A percentile compares a stretch with the other conserved stretches of the same genome.
Evolutionary conservation across 148 eudicot species (phyloP).

Genomic region (Linanthus parryae): DNA sequence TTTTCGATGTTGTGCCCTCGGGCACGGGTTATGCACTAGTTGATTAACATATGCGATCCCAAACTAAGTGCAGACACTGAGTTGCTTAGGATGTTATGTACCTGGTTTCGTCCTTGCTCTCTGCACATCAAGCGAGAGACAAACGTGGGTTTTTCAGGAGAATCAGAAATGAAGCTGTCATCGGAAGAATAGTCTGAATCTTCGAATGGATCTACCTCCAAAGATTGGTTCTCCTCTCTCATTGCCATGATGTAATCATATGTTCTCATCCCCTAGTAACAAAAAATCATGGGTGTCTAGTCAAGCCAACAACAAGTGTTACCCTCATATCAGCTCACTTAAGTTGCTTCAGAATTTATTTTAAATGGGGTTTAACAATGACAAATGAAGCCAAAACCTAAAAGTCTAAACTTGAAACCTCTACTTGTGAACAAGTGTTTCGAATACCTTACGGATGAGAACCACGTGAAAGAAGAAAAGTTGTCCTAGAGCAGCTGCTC

Average conservation of each 20-base stretch:
- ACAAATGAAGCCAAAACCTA: too few species aligned
- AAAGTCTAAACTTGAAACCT: background rate
- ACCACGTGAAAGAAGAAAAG: slow-evolving; percentile 91
- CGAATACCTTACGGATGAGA: slow-evolving; percentile 84
- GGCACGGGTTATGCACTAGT: too few species aligned
- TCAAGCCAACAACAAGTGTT: too few species aligned
- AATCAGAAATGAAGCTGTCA: slow-evolving; percentile 54
- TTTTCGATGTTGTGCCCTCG: too few species aligned
- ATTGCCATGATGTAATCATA: slow-evolving; percentile 92
- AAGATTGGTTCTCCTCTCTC: slow-evolving; percentile 59
- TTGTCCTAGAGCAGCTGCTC: slow-evolving; percentile 88
- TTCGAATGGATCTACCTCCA: slow-evolving; percentile 44
- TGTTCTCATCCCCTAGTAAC: slow-evolving; percentile 98
- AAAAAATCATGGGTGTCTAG: too few species aligned
- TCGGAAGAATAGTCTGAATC: slow-evolving; percentile 83
- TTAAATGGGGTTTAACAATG: too few species aligned
- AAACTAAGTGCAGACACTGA: background rate
- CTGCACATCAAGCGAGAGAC: slow-evolving; percentile 44
- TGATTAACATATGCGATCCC: too few species aligned
- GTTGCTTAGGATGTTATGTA: slow-evolving; percentile 4
- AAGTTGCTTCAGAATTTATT: too few species aligned
- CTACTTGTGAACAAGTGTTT: background rate
- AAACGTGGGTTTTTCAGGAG: slow-evolving; percentile 43
- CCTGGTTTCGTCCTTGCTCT: slow-evolving; percentile 34
- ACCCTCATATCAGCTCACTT: too few species aligned